Evolutionary conservation across 345 rosid genomes (phyloP).

Genomic region (Salix arbutifolia): DNA sequence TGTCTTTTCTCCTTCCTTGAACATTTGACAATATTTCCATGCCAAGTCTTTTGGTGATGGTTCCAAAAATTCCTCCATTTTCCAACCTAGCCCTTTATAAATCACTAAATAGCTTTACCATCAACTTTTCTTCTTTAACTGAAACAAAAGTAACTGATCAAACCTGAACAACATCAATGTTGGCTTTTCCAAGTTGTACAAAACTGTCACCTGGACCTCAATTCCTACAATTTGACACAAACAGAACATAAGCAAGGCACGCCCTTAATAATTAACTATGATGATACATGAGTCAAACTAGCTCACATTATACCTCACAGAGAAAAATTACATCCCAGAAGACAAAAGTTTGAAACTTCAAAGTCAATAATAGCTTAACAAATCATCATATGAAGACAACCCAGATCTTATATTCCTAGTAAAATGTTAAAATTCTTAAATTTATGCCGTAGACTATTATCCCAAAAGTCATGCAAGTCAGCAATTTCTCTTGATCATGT

Average conservation of each 20-base stretch:
- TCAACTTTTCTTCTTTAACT: not conserved
- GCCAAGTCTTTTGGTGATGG: constrained; percentile 15
- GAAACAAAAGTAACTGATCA: not conserved
- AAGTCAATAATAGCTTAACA: not conserved
- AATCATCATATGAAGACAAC: not conserved
- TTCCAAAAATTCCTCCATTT: not conserved
- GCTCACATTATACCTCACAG: not conserved
- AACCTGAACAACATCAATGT: not conserved
- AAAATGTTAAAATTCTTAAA: not conserved
- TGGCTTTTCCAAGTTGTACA: not conserved
- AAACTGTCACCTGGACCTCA: not conserved
- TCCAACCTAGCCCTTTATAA: not conserved
- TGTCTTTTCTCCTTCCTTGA: constrained; percentile 11
- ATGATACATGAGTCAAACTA: not conserved
- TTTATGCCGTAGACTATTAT: not conserved
- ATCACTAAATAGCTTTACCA: not conserved
- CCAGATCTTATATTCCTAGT: not conserved
- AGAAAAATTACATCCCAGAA: not conserved
- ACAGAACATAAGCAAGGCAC: not conserved
- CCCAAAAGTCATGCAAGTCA: not conserved
- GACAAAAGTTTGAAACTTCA: not conserved
- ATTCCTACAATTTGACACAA: not conserved
- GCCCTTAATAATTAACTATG: not conserved
- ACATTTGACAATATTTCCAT: constrained; percentile 20
- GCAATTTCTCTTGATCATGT: not conserved